A percentile compares a stretch with the other conserved stretches of the same genome.
phyloP scores from a whole-genome alignment of 345 rosid genomes.

The Salix suchowensis region DNA sequence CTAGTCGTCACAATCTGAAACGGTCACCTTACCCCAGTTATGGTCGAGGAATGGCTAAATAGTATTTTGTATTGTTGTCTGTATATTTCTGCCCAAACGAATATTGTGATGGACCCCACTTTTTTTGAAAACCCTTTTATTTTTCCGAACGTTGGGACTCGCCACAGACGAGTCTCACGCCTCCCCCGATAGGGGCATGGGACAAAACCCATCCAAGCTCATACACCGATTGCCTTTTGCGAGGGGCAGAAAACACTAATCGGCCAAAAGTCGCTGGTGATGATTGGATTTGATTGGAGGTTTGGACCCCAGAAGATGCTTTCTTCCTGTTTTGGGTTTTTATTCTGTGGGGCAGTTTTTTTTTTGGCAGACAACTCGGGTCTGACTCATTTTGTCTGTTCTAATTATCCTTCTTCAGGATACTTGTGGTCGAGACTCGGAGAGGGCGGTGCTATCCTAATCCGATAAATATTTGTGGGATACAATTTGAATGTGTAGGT shows the following conservation, averaged over 20 bases:
- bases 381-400: background rate
- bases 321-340: background rate
- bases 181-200: background rate
- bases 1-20: background rate
- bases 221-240: background rate
- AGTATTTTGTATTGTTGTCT: conserved; percentile 17
- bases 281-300: conserved; percentile 1
- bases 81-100: background rate
- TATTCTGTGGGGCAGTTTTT: background rate
- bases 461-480: too few relatives aligned
- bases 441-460: too few relatives aligned
- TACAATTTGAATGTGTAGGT: too few relatives aligned
- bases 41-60: conserved; percentile 41
- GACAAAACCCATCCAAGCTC: conserved; percentile 6
- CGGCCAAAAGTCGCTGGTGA: background rate
- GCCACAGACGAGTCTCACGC: background rate
- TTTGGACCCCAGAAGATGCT: background rate
- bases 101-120: background rate
- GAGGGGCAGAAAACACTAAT: background rate
- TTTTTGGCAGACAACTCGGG: background rate
- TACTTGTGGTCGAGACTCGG: too few relatives aligned
- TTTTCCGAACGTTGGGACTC: conserved; percentile 25
- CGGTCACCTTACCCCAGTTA: conserved; percentile 21
- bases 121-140: background rate
- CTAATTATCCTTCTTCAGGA: background rate